Conservation (phyloP, 345 rosid species). For the Eucalyptus pauciflora region DNA sequence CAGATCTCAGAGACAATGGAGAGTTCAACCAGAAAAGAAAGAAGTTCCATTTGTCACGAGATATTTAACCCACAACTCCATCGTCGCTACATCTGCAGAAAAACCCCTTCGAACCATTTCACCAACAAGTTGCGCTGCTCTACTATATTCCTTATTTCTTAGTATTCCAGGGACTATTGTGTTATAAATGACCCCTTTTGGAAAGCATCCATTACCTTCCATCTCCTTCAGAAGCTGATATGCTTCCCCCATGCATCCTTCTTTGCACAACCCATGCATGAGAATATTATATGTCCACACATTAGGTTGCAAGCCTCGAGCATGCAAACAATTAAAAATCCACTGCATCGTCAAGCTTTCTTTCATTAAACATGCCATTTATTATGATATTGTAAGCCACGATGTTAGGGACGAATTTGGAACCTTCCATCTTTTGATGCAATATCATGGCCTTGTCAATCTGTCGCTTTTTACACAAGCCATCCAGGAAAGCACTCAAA, state of each 20-base stretch:
- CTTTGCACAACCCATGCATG: background rate
- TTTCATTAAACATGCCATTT: background rate
- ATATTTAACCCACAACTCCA: background rate
- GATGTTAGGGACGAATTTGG: too few species aligned
- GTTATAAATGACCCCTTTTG: background rate
- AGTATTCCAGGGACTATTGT: background rate
- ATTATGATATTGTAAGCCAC: background rate
- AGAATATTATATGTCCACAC: background rate
- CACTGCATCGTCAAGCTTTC: background rate
- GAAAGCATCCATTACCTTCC: background rate
- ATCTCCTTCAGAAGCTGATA: background rate
- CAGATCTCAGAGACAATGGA: background rate
- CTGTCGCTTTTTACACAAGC: background rate
- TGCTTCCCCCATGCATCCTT: background rate
- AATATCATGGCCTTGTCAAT: background rate
- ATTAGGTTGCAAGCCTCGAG: background rate
- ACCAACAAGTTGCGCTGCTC: rapidly evolving
- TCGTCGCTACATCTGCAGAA: background rate
- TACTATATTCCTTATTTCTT: background rate
- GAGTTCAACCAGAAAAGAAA: background rate
- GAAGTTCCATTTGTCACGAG: background rate
- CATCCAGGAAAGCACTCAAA: background rate
- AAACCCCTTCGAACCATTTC: background rate
- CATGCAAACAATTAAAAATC: background rate
- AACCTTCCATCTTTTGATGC: background rate